phyloP scores from a whole-genome alignment of 768 basidiomycete genomes.

The Pulveroboletus sp. region DNA sequence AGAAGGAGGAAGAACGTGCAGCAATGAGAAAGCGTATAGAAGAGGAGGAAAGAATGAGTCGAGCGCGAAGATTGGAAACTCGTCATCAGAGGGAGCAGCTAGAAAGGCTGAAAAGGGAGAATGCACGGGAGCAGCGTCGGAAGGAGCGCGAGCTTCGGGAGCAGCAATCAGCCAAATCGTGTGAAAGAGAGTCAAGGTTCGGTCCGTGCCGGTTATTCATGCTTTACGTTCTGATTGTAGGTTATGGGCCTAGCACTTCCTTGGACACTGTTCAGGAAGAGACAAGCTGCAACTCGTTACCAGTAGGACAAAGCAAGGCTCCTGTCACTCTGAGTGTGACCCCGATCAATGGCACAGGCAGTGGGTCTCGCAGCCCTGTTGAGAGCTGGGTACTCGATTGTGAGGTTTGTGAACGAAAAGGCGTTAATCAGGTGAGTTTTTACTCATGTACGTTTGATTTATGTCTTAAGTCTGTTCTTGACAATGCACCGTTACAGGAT shows the following conservation, averaged over 20 bases:
- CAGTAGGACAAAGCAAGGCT: constrained; percentile 6
- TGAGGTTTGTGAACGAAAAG: constrained; percentile 72
- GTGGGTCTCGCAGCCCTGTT: constrained; percentile 49
- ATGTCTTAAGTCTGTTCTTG: not conserved
- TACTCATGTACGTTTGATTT: not conserved
- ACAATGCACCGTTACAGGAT: constrained; percentile 46
- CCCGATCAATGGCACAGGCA: constrained; percentile 28
- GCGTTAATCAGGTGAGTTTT: constrained; percentile 63
- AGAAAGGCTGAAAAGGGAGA: constrained; percentile 50
- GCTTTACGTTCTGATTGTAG: constrained; percentile 13
- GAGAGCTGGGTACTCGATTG: constrained; percentile 87
- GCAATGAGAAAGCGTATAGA: constrained; percentile 59
- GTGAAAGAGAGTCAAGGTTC: constrained; percentile 13
- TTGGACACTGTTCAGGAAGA: constrained; percentile 2
- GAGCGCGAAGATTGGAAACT: constrained; percentile 54
- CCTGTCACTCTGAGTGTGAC: not conserved
- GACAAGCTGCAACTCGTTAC: not conserved
- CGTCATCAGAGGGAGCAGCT: constrained; percentile 54
- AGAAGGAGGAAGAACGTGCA: constrained; percentile 66
- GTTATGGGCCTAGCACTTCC: constrained; percentile 9
- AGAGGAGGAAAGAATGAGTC: constrained; percentile 62
- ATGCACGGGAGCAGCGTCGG: constrained; percentile 50
- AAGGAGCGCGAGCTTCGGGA: constrained; percentile 32
- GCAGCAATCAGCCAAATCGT: constrained; percentile 14
- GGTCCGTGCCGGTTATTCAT: not conserved